Base-by-base conservation (phyloP, 2,329 filamentous ascomycete species). In the Cladosporium phlei region DNA sequence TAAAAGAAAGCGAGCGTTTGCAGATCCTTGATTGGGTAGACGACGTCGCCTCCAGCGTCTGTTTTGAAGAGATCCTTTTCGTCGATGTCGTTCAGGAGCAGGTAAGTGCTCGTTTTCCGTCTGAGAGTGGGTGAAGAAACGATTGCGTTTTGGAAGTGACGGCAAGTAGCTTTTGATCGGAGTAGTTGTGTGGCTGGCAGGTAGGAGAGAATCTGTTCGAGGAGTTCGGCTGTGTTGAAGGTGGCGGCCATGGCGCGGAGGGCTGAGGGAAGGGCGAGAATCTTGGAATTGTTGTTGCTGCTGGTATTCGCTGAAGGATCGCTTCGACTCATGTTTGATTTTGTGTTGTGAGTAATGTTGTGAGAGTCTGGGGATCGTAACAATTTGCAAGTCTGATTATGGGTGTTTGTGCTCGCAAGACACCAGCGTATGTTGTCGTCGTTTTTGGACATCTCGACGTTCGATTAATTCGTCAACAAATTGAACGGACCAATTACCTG, bases 181-280 rank as follows among this genome's bases (percentile, higher is more conserved):
- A 39, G 34, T 14, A 47, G 44, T 29, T 38, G 20, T 1, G 12
- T 11, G 14, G 37, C n/a, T 14, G 27, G 20, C 5, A 47, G 11
- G 9, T 38, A 32, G 25, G 6, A 16, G 8, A 47, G 28, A 21
- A 47, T 39, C 6, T 47, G 44, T 24, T 47, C 44, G 34, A 39
- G 34, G 19, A 47, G 34, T 14, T 47, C 44, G n/a, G 37, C 8
- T 3, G 44, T 47, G n/a, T 34, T 19, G 34, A 47, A 27, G 1
- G 37, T 39, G 25, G 44, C 34, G 19, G 21, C 14, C 16, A 21
- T 39, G 27, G 27, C 29, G 20, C 16, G 24, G 9, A 3, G 10
- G 4, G 6, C 20, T 24, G 39, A 10, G 3, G n/a, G n/a, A n/a
- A n/a, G n/a, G n/a, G n/a, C n/a, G n/a, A n/a, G n/a, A n/a, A n/a